Evolutionary conservation across 805 yeast species (phyloP), one percentile per base, ranked within the genome.

Genomic region (Kurtzmaniella fragi): DNA sequence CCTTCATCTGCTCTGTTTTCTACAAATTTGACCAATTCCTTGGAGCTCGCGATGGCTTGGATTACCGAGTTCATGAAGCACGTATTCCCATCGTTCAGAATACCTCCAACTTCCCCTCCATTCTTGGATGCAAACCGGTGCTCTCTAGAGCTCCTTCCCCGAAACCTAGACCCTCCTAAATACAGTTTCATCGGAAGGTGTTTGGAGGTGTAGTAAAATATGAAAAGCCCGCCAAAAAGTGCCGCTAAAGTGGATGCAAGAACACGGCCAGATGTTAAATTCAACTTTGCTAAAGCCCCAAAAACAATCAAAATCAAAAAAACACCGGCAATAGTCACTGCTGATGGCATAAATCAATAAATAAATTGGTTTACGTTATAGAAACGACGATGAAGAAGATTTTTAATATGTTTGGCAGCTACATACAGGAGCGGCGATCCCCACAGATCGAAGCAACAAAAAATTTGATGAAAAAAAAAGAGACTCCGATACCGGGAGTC

Each of bases 11-110:
- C 34, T 16, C 38, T 26, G 20, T 17, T 27, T 31, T 77, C 75
- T 34, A 85, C 66, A 50, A 82, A 85, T 15, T 67, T 65, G 14
- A 70, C 48, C 28, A 88, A 63, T 28, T 80, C 75, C 17, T 73
- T 70, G 0, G 93, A 82, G 0, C 91, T 82, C 0, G 95, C 89
- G 41, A 89, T 62, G 13, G 85, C 75, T 58, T 90, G 97, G 20
- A 90, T 59, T 1, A 90, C 96, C 17, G 89, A 79, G 62, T 90
- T 90, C 95, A 89, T 88, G 52, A 90, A 90, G 59, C 97, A 90
- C 0, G 96, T 88, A 56, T 90, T 90, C 11, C 97, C 96, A 47
- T 87, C 95, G 56, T 90, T 90, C 42, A 77, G 73, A 28, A 90
- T 71, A 1, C 97, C 97, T 17, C 96, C 96, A 27, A 87, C 75